Base-by-base conservation (phyloP, 2,329 filamentous ascomycete species). In the Dactylonectria estremocensis region DNA sequence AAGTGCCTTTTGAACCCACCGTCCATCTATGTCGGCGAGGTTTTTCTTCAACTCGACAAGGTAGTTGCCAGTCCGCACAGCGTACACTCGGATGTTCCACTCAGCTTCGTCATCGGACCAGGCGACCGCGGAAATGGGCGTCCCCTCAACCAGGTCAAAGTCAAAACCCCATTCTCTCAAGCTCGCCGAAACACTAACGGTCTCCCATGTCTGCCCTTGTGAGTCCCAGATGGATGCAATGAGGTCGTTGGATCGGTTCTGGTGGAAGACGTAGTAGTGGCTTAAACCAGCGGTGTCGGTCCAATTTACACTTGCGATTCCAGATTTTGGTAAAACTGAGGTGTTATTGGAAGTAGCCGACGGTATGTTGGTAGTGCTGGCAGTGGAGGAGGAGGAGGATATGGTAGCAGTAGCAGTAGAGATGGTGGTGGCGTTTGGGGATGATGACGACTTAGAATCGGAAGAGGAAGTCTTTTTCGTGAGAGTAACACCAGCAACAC, bases 241-340 rank as follows among this genome's bases (percentile, higher is more conserved):
- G n/a, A 53, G 5, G 2, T 18, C 28, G 9, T 33, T 33, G 3
- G n/a, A 18, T 35, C 5, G 16, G 10, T n/a, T 18, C 16, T 53
- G 28, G 28, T 18, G 11, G 18, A 53, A 53, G 13, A 53, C 50
- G 4, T 35, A 35, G 8, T 33, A 53, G n/a, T 53, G 49, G 3
- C 28, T n/a, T 24, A 33, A 16, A 7, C 20, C 20, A 13, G 3
- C 11, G 5, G 24, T 7, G 31, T 53, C 50, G 28, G 28, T 35
- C 24, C 28, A 53, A 31, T 53, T 33, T 13, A 53, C 50, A n/a
- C 50, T 53, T 33, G 50, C 50, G 16, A 31, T 28, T 31, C 28
- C 9, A 4, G 50, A 46, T 5, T 46, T 46, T n/a, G 43, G 14
- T 20, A 46, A 20, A n/a, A n/a, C 16, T n/a, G 43, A 20, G 16